These are phyloP conservation scores for Paramarasmius palmivorus DNA, from an alignment of 1,284 basidiomycete species.

Conservation along the genomic window DNA sequence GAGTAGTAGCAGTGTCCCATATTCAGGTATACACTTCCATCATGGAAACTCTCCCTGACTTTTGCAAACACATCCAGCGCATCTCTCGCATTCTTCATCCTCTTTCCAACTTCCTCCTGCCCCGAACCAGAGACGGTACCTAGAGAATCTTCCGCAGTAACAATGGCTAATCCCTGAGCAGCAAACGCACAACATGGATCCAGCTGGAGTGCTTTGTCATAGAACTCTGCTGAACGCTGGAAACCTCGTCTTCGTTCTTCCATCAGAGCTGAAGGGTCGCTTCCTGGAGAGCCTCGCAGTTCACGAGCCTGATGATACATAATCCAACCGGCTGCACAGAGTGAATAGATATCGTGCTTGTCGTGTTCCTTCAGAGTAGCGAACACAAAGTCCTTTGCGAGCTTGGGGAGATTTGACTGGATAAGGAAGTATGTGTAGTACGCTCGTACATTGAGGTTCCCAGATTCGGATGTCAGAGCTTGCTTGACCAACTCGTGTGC, in stretches of 20 bases:
- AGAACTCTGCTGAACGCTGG: conserved; percentile 83
- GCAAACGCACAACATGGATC: conserved; percentile 87
- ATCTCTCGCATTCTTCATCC: conserved; percentile 74
- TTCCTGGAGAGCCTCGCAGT: conserved; percentile 56
- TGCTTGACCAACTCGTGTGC: conserved; percentile 90
- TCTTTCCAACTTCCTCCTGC: conserved; percentile 64
- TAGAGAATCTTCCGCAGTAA: conserved; percentile 86
- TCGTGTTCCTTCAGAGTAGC: conserved; percentile 82
- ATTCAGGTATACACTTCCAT: conserved; percentile 89
- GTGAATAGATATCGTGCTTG: conserved; percentile 86
- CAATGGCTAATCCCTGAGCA: conserved; percentile 91
- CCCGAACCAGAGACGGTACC: conserved; percentile 41
- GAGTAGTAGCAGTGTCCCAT: conserved; percentile 94
- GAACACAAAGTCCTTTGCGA: conserved; percentile 85
- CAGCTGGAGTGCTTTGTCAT: conserved; percentile 82
- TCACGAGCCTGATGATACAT: conserved; percentile 85
- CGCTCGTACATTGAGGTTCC: conserved; percentile 79
- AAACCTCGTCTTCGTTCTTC: conserved; percentile 80
- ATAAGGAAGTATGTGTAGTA: conserved; percentile 90
- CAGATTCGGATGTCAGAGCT: conserved; percentile 69
- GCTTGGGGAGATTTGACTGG: conserved; percentile 66
- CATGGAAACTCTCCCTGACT: conserved; percentile 82
- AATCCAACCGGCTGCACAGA: conserved; percentile 86
- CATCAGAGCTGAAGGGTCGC: conserved; percentile 55
- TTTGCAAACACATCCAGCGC: conserved; percentile 87